Evolutionary conservation across 1,284 basidiomycete species (phyloP).

Genomic region (Porodaedalea pini): DNA sequence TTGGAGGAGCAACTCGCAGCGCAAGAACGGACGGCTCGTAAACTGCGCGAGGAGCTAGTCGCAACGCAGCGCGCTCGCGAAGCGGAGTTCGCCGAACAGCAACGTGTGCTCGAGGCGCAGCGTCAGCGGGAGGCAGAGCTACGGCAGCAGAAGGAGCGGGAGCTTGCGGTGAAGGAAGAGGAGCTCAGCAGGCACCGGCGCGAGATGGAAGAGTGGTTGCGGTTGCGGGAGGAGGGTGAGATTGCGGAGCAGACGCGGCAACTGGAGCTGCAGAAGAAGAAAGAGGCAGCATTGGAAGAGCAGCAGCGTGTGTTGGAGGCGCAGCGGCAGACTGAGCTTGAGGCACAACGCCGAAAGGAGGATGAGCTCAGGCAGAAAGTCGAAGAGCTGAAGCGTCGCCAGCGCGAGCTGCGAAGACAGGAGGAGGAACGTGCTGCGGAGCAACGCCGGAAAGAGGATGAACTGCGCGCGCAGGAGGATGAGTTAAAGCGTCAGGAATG

Average conservation of each 20-base stretch:
- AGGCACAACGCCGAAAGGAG: not conserved
- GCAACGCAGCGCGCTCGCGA: not conserved
- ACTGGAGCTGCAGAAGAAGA: not conserved
- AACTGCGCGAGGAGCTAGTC: not conserved
- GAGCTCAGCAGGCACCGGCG: conserved; percentile 1
- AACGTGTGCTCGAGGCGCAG: not conserved
- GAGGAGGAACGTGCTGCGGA: conserved; percentile 5
- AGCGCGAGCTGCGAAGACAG: not conserved
- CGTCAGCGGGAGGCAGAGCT: conserved; percentile 2
- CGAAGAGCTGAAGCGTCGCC: conserved; percentile 1
- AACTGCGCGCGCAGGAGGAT: conserved; percentile 9
- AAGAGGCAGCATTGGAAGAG: not conserved
- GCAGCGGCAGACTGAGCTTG: conserved; percentile 1
- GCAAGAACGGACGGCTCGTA: not conserved
- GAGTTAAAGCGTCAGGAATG: conserved; percentile 8
- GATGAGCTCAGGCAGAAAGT: conserved; percentile 3
- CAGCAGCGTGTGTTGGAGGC: not conserved
- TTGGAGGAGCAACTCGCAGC: not conserved
- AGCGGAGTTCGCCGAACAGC: conserved; percentile 1
- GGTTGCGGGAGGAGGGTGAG: conserved; percentile 1
- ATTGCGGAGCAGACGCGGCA: conserved; percentile 5
- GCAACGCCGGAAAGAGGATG: conserved; percentile 7
- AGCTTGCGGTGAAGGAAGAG: conserved; percentile 9
- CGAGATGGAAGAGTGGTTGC: conserved; percentile 2
- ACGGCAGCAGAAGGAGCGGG: not conserved